Evolutionary conservation across 306 rosid genomes (phyloP), one percentile per base, ranked within the genome.

Genomic region (Malus asiatica): DNA sequence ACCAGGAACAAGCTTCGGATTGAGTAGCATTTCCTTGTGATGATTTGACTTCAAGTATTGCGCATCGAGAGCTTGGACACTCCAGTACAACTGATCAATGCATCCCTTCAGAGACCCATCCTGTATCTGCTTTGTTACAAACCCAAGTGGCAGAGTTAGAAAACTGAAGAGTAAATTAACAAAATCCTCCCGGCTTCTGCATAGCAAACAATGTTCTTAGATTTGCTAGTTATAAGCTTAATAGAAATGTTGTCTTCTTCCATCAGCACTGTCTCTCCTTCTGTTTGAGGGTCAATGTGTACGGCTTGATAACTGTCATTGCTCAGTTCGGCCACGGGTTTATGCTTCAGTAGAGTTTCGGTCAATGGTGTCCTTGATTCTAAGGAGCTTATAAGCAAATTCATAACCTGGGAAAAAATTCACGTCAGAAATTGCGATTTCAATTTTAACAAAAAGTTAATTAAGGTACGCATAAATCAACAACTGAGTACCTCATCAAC

Each of bases 111-210:
- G 44, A 29, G 70, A 58, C 4, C 27, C 8, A 13, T 19, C n/a
- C 15, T 20, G 3, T 3, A 25, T 16, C 8, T 67, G 25, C 27
- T 55, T 53, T 14, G 42, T 10, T 3, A 59, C 2, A 8, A 57
- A 65, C 3, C 75, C 80, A 42, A 77, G 80, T 0, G 75, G 75
- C 23, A 77, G 60, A 25, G 80, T 44, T 6, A 77, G 68, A 10
- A 77, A 77, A 45, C 75, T 77, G 22, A 76, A 38, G 22, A 76
- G 74, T 12, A 76, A 58, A 57, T 44, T 58, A 11, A 68, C 68
- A 42, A 68, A 76, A 11, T 76, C 80, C 16, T 27, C 63, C 48
- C 19, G 0, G 68, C 80, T 55, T 68, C 68, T 15, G 80, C 74
- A 6, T 76, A 76, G 18, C 74, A 76, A 42, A 76, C 68, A 5